A percentile compares a stretch with the other conserved stretches of the same genome.
Evolutionary conservation across 2,329 filamentous ascomycete species (phyloP).

Genomic region (Hypoxylon sp.): DNA sequence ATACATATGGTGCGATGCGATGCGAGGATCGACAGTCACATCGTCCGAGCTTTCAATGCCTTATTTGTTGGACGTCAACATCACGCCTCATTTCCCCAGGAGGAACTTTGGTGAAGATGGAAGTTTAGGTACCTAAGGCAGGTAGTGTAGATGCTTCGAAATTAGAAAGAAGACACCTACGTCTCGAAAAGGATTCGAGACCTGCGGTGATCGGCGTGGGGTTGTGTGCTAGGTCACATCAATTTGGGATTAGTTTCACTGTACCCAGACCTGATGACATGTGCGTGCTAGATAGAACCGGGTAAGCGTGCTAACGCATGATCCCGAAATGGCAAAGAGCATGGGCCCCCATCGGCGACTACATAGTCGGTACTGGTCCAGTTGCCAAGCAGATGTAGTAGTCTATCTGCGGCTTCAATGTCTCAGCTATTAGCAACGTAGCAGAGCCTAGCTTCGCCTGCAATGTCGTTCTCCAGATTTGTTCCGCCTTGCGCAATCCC

Average conservation of each 20-base stretch:
- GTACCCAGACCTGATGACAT: slow-evolving; percentile 40
- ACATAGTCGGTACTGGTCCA: slow-evolving; percentile 2
- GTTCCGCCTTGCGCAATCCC: slow-evolving; percentile 31
- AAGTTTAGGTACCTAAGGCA: slow-evolving; percentile 3
- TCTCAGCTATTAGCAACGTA: background rate
- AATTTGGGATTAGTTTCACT: slow-evolving; percentile 39
- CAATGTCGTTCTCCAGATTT: slow-evolving; percentile 27
- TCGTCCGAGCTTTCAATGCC: slow-evolving; percentile 43
- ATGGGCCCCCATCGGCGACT: slow-evolving; percentile 34
- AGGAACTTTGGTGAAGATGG: slow-evolving; percentile 35
- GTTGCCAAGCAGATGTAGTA: slow-evolving; percentile 17
- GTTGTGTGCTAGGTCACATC: slow-evolving; percentile 42
- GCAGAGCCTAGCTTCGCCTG: slow-evolving; percentile 2
- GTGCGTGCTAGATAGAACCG: slow-evolving; percentile 42
- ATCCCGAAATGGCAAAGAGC: slow-evolving; percentile 40
- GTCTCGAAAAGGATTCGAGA: slow-evolving; percentile 38
- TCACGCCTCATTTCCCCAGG: slow-evolving; percentile 43
- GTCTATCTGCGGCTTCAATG: slow-evolving; percentile 26
- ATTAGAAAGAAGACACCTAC: slow-evolving; percentile 23
- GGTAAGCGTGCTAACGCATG: slow-evolving; percentile 41
- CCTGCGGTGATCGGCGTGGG: slow-evolving; percentile 42
- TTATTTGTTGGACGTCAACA: slow-evolving; percentile 38
- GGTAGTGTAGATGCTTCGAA: slow-evolving; percentile 27
- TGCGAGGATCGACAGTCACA: slow-evolving; percentile 45
- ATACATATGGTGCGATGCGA: slow-evolving; percentile 40